These are phyloP conservation scores for Adansonia madagascariensis DNA, from an alignment of 441 rosid species.

Conservation along the genomic window DNA sequence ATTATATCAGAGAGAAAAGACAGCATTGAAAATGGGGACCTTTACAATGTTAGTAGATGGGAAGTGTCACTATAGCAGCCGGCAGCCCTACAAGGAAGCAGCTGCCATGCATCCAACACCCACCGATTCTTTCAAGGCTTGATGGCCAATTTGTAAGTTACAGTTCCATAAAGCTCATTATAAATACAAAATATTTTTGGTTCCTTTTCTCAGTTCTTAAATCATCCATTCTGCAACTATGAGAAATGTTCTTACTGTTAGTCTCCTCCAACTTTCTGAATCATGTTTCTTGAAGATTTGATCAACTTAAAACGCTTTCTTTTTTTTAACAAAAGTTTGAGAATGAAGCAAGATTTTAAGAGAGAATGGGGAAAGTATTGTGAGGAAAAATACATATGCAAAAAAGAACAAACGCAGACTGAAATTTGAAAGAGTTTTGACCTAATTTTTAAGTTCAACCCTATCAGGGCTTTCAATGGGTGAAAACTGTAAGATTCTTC, in stretches of 20 bases:
- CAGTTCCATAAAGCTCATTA: constrained; percentile 36
- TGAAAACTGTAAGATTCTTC: constrained; percentile 38
- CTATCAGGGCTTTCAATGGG: constrained; percentile 10
- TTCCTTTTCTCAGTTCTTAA: neutral
- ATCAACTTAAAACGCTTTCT: neutral
- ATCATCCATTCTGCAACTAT: neutral
- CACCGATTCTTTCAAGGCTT: constrained; percentile 49
- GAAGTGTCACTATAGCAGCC: constrained; percentile 31
- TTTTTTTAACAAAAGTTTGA: neutral
- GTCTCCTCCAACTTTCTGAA: neutral
- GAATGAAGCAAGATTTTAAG: neutral
- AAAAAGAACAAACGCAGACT: neutral
- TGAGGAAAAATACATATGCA: constrained; percentile 6
- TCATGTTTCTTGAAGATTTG: neutral
- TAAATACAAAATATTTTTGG: constrained; percentile 30
- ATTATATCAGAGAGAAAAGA: constrained; percentile 15
- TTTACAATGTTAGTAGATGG: constrained; percentile 49
- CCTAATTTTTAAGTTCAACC: constrained; percentile 3
- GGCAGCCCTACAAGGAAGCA: constrained; percentile 26
- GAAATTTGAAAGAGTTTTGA: constrained; percentile 23
- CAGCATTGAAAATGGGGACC: constrained; percentile 33
- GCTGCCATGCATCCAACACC: constrained; percentile 25
- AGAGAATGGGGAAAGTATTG: neutral
- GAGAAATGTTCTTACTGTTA: neutral
- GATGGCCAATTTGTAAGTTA: constrained; percentile 51